These are phyloP conservation scores for Neurospora discreta DNA, from an alignment of 495 filamentous ascomycete species.

Conservation along the genomic window DNA sequence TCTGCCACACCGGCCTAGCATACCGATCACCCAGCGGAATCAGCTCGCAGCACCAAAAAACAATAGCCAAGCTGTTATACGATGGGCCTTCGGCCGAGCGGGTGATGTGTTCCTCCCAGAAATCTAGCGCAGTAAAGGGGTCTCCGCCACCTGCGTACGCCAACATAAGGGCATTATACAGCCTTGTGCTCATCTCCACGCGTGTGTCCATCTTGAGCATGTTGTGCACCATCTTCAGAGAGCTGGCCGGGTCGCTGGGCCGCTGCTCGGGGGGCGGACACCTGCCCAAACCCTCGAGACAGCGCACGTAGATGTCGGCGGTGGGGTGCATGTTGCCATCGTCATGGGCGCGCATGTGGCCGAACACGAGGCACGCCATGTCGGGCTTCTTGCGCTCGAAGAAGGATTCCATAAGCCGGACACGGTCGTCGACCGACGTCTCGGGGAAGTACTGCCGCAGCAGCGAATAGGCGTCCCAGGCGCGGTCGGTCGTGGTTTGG, in stretches of 20 bases:
- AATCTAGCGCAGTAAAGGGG: constrained; percentile 52
- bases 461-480: constrained; percentile 77
- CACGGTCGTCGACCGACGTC: constrained; percentile 46
- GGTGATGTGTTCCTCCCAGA: constrained; percentile 67
- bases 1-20: constrained; percentile 64
- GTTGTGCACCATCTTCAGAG: constrained; percentile 67
- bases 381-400: constrained; percentile 66
- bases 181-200: constrained; percentile 61
- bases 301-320: constrained; percentile 61
- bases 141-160: constrained; percentile 62
- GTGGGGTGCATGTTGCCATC: constrained; percentile 48
- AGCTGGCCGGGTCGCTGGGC: constrained; percentile 5
- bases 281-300: constrained; percentile 63
- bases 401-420: constrained; percentile 69
- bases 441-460: constrained; percentile 71
- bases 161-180: constrained; percentile 78
- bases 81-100: constrained; percentile 70
- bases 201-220: constrained; percentile 82
- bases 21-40: constrained; percentile 47
- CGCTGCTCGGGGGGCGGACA: constrained; percentile 43
- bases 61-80: constrained; percentile 63
- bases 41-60: constrained; percentile 64
- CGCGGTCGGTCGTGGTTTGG: constrained; percentile 44
- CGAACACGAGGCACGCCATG: constrained; percentile 75
- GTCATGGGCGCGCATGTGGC: constrained; percentile 70